Percentiles rank a stretch among this genome's conserved stretches.
phyloP scores from a whole-genome alignment of 768 basidiomycete species.

The Hygrophorus pudorinus region DNA sequence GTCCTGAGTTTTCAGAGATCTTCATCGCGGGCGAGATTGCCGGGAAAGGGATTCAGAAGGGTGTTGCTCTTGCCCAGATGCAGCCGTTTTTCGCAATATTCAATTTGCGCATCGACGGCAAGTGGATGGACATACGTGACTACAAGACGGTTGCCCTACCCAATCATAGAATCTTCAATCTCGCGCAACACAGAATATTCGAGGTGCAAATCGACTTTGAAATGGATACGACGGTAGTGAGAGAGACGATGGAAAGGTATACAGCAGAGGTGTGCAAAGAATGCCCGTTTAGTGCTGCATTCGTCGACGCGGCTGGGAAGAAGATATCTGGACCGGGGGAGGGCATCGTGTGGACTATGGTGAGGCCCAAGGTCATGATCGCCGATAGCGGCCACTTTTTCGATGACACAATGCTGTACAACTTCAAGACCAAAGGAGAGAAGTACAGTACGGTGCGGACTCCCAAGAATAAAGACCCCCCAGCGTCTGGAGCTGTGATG shows the following conservation, averaged over 20 bases:
- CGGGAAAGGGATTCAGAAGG: constrained; percentile 14
- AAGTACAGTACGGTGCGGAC: constrained; percentile 6
- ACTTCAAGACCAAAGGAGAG: constrained; percentile 16
- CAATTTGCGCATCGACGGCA: constrained; percentile 15
- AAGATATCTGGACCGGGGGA: constrained; percentile 10
- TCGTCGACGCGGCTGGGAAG: constrained; percentile 8
- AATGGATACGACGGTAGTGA: not conserved
- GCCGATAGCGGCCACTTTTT: constrained; percentile 2
- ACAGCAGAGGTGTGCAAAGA: constrained; percentile 11
- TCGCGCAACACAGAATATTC: constrained; percentile 12
- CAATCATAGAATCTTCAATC: constrained; percentile 11
- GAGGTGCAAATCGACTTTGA: constrained; percentile 12
- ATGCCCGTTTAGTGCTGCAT: constrained; percentile 12
- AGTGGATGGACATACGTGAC: constrained; percentile 14
- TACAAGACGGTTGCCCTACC: constrained; percentile 12
- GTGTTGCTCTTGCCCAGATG: constrained; percentile 11
- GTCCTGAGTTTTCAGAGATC: constrained; percentile 7
- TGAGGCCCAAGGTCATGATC: not conserved
- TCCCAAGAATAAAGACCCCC: constrained; percentile 5
- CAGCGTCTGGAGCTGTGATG: not conserved
- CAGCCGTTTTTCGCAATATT: constrained; percentile 15
- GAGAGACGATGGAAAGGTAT: constrained; percentile 10
- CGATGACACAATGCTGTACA: constrained; percentile 10
- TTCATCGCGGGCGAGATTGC: constrained; percentile 13
- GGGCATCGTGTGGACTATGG: constrained; percentile 13